Evolutionary conservation across 768 basidiomycete genomes (phyloP), one percentile per base, ranked within the genome.

Genomic region (Phaffia tasmanica): DNA sequence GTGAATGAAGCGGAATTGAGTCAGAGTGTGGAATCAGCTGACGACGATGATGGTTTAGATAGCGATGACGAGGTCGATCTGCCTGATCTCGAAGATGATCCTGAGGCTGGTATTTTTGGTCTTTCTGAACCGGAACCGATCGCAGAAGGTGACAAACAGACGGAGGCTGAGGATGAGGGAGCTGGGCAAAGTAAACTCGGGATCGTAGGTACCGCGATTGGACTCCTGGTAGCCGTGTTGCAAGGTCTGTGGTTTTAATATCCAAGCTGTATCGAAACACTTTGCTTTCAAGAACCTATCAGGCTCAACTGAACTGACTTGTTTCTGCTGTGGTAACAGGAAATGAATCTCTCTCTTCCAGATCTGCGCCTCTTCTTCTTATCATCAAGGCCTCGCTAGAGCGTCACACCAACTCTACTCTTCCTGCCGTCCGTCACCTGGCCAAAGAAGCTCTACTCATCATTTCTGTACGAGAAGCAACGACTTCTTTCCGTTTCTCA

Each of bases 381-480:
- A 83, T 86, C 3, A 87, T 97, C 61, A 84, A 84, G 69, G 75
- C 80, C 0, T 79, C 85, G 54, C 79, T 92, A 11, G 83, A 86
- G 65, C 79, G 79, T 0, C 74, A 86, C 21, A 75, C 84, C 0
- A 27, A 74, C n/a, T 79, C 78, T 51, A 76, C 80, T n/a, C 72
- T 76, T 2, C 81, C 83, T 0, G 62, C 78, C n/a, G 72, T 86
- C 51, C 80, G 83, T 46, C 76, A 81, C 1, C 76, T 87, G 9
- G 84, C 88, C 0, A 80, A 85, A 14, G 90, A 93, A 76, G 90
- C 89, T 3, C 79, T 83, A 65, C 83, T 93, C 76, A 85, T 92
- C 16, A 84, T 95, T 74, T 87, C 87, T 3, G 86, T 87, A 6
- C 85, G 90, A 35, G 71, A 71, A 21, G 77, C 66, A 19, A 57